phyloP scores from a whole-genome alignment of 495 filamentous ascomycete species.

The Hyaloscypha hepaticicola region DNA sequence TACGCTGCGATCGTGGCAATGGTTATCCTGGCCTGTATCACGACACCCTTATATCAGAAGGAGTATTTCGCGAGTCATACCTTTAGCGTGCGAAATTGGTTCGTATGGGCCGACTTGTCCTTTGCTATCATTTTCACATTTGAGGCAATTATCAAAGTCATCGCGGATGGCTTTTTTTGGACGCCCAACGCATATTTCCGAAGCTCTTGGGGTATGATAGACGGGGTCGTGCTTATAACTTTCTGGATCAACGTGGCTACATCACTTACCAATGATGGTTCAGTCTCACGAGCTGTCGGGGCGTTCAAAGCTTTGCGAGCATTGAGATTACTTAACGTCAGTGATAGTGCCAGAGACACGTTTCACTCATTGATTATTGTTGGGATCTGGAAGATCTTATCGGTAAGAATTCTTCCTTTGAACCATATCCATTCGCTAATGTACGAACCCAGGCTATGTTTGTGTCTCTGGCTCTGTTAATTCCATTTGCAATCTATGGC shows the following conservation, averaged over 20 bases:
- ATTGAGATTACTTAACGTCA: slow-evolving; percentile 87
- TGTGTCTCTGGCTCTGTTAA: slow-evolving; percentile 89
- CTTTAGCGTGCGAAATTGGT: slow-evolving; percentile 74
- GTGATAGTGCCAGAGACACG: slow-evolving; percentile 91
- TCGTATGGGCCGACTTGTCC: slow-evolving; percentile 84
- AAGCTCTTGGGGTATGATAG: slow-evolving; percentile 95
- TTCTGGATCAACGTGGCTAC: slow-evolving; percentile 95
- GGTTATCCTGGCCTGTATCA: slow-evolving; percentile 92
- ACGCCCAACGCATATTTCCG: slow-evolving; percentile 97
- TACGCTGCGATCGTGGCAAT: slow-evolving; percentile 95
- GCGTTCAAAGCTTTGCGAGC: slow-evolving; percentile 99
- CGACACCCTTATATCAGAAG: slow-evolving; percentile 90
- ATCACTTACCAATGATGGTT: slow-evolving; percentile 71
- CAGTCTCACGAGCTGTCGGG: slow-evolving; percentile 83
- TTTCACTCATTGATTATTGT: slow-evolving; percentile 96
- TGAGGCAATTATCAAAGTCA: slow-evolving; percentile 88
- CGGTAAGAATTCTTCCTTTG: slow-evolving; percentile 17
- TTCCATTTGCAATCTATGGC: slow-evolving; percentile 95
- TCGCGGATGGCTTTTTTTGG: slow-evolving; percentile 96
- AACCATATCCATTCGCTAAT: slow-evolving; percentile 17
- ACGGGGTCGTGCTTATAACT: slow-evolving; percentile 87
- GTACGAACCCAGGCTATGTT: slow-evolving; percentile 62
- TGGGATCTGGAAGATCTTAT: slow-evolving; percentile 85
- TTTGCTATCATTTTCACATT: slow-evolving; percentile 87
- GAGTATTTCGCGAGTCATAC: slow-evolving; percentile 64